phyloP scores from a whole-genome alignment of 2,329 filamentous ascomycete species.

The Nannizziopsis barbatae region DNA sequence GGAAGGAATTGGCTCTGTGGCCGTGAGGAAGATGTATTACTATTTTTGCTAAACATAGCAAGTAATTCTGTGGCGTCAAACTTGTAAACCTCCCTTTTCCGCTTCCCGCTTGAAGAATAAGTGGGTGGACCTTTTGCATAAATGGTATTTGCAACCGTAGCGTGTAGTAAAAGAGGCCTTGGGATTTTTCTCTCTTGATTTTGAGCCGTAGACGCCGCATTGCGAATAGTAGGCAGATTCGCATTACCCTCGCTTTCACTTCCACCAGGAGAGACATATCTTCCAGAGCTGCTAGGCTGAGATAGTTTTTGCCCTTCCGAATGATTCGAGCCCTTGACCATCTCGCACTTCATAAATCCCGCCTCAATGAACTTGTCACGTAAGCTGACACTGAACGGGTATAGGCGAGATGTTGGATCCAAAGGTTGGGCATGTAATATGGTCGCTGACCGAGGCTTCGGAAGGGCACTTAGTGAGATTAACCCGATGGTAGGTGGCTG shows the following conservation, averaged over 20 bases:
- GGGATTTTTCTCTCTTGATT: slow-evolving; percentile 14
- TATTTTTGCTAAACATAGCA: slow-evolving; percentile 22
- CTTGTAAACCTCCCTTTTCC: slow-evolving; percentile 36
- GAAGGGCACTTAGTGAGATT: slow-evolving; percentile 31
- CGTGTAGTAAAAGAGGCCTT: slow-evolving; percentile 63
- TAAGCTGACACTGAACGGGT: slow-evolving; percentile 33
- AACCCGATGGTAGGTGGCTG: slow-evolving; percentile 36
- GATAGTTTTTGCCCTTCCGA: neutral
- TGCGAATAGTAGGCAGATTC: neutral
- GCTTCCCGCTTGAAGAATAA: slow-evolving; percentile 7
- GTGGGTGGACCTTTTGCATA: slow-evolving; percentile 41
- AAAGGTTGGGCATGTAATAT: slow-evolving; percentile 32
- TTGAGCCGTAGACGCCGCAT: neutral
- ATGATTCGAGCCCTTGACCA: slow-evolving; percentile 9
- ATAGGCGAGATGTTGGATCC: slow-evolving; percentile 31
- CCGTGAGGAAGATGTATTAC: neutral
- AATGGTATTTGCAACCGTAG: slow-evolving; percentile 75
- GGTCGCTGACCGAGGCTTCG: slow-evolving; percentile 27
- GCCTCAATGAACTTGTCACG: slow-evolving; percentile 35
- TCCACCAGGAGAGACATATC: slow-evolving; percentile 3
- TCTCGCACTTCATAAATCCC: slow-evolving; percentile 28
- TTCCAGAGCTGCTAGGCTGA: neutral
- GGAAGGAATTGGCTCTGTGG: slow-evolving; percentile 2
- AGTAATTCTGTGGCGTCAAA: slow-evolving; percentile 30
- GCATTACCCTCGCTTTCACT: neutral